Evolutionary conservation across 352 stramenopile species (phyloP).

Genomic region (Aphanomyces cochlioides): DNA sequence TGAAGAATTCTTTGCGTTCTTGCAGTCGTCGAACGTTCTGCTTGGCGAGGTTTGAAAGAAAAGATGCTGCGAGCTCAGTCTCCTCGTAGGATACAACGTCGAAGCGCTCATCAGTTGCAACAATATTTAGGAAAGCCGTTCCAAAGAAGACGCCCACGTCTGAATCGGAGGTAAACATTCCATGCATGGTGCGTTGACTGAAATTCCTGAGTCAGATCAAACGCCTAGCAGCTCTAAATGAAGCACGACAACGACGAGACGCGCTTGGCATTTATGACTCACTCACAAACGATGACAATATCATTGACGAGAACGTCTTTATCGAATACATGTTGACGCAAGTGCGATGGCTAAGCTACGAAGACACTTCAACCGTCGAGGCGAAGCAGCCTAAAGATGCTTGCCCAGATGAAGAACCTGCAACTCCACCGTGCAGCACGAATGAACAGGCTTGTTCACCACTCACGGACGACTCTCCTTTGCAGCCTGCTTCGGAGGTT

Average conservation of each 20-base stretch:
- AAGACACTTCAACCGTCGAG: neutral
- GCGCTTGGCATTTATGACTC: conserved; percentile 16
- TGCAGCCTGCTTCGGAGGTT: no score
- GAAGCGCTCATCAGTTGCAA: neutral
- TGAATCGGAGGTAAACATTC: no score
- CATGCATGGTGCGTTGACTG: neutral
- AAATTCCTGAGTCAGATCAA: neutral
- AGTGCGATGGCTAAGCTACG: conserved; percentile 9
- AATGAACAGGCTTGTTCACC: no score
- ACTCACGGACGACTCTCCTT: no score
- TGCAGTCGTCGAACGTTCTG: conserved; percentile 6
- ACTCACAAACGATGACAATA: conserved; percentile 24
- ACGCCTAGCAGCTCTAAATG: neutral
- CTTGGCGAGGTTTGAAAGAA: neutral
- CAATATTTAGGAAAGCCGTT: neutral
- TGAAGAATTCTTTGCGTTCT: conserved; percentile 23
- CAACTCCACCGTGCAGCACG: conserved; percentile 79
- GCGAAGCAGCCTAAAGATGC: no score
- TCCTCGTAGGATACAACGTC: conserved; percentile 1
- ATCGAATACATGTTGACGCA: conserved; percentile 17
- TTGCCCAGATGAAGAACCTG: conserved; percentile 89
- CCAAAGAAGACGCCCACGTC: no score
- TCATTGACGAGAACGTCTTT: conserved; percentile 22
- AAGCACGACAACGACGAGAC: conserved; percentile 4
- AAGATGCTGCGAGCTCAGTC: neutral